Conservation (phyloP, 768 basidiomycete species). For the Hericium coralloides region DNA sequence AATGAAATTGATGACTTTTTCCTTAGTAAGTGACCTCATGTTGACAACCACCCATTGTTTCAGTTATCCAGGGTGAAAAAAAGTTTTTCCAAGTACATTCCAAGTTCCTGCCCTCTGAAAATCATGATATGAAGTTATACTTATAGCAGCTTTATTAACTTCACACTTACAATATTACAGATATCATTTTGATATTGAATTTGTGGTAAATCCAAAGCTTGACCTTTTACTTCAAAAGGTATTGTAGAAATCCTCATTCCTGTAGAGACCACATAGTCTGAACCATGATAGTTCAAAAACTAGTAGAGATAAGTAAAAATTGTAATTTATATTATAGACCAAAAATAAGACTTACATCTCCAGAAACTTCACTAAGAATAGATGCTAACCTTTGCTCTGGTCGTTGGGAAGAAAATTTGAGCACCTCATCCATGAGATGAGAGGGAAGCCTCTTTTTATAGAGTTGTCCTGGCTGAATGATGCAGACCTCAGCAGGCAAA, state of each 20-base stretch:
- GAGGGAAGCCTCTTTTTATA: constrained; percentile 10
- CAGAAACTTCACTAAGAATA: constrained; percentile 7
- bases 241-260: constrained; percentile 8
- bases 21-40: background rate
- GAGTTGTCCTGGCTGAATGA: constrained; percentile 11
- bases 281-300: constrained; percentile 13
- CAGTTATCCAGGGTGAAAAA: constrained; percentile 1
- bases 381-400: constrained; percentile 6
- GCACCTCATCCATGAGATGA: constrained; percentile 6
- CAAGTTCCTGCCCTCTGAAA: constrained; percentile 5
- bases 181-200: constrained; percentile 4
- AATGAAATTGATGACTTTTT: background rate
- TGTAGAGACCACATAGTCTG: constrained; percentile 9
- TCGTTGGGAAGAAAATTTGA: constrained; percentile 5
- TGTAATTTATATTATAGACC: background rate
- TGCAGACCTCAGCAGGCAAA: constrained; percentile 12
- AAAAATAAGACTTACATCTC: constrained; percentile 5
- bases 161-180: background rate
- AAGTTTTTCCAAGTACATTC: constrained; percentile 10
- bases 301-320: background rate
- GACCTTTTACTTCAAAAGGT: constrained; percentile 5
- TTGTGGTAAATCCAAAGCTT: constrained; percentile 5
- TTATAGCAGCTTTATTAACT: background rate
- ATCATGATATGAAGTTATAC: background rate
- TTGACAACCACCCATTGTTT: background rate